Percentiles rank a stretch among this genome's conserved stretches.
These are phyloP conservation scores for Tulasnella sp. DNA, from an alignment of 768 basidiomycete genomes.

Conservation along the genomic window DNA sequence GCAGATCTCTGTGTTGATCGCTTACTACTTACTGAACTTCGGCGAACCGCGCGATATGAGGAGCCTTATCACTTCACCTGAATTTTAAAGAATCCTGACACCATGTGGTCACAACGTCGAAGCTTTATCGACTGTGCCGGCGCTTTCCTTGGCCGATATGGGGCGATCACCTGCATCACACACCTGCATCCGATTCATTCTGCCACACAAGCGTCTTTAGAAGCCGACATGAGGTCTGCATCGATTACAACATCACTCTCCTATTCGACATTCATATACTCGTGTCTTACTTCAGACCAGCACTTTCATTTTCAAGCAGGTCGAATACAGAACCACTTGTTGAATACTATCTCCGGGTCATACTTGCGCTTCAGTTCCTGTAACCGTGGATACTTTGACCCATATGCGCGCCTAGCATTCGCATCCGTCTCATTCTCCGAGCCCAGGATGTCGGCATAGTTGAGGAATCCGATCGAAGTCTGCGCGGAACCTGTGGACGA, in stretches of 20 bases:
- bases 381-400: constrained; percentile 16
- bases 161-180: too few species aligned
- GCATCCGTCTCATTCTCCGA: not conserved
- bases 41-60: constrained; percentile 54
- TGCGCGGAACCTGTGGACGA: not conserved
- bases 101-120: too few species aligned
- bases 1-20: constrained; percentile 75
- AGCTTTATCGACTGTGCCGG: too few species aligned
- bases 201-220: too few species aligned
- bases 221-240: too few species aligned
- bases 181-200: too few species aligned
- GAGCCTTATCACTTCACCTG: constrained; percentile 65
- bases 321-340: constrained; percentile 19
- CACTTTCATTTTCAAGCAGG: constrained; percentile 10
- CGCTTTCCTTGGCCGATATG: too few species aligned
- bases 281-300: not conserved
- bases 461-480: not conserved
- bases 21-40: constrained; percentile 89
- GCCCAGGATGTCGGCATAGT: not conserved
- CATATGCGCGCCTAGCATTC: constrained; percentile 4
- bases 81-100: too few species aligned
- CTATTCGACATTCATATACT: too few species aligned
- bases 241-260: too few species aligned
- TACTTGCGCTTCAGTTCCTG: constrained; percentile 20
- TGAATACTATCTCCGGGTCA: constrained; percentile 18